These are phyloP conservation scores for Cyathus striatus DNA, from an alignment of 768 basidiomycete genomes.

Conservation along the genomic window DNA sequence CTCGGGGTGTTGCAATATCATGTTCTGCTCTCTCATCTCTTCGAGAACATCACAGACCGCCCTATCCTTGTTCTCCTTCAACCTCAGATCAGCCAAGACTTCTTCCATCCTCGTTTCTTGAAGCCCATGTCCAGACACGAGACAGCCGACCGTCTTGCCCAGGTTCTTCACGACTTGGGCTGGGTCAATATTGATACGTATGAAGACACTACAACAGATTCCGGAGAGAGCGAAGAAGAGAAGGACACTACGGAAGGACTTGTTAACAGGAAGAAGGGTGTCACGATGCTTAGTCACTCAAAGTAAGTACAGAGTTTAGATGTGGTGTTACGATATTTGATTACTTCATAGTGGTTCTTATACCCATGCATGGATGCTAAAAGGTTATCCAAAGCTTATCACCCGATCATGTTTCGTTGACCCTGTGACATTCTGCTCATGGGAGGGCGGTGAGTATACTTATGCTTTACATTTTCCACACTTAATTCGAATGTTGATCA, in stretches of 20 bases:
- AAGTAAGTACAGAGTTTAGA: constrained; percentile 45
- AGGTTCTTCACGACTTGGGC: constrained; percentile 54
- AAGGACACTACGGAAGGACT: constrained; percentile 15
- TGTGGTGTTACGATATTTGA: constrained; percentile 3
- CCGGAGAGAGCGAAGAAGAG: constrained; percentile 20
- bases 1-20: constrained; percentile 74
- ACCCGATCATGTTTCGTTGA: constrained; percentile 85
- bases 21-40: constrained; percentile 52
- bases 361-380: constrained; percentile 86
- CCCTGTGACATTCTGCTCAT: constrained; percentile 85
- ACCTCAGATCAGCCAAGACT: constrained; percentile 80
- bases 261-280: constrained; percentile 35
- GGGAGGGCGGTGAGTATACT: constrained; percentile 77
- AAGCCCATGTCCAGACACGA: constrained; percentile 62
- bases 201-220: constrained; percentile 11
- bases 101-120: constrained; percentile 75
- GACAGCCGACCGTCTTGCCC: constrained; percentile 50
- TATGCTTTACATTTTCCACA: not conserved
- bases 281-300: constrained; percentile 83
- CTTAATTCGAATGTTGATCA: not conserved
- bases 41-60: constrained; percentile 51
- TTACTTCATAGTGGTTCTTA: constrained; percentile 59
- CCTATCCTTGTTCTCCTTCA: constrained; percentile 76
- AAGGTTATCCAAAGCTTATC: constrained; percentile 64
- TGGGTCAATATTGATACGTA: constrained; percentile 42